Evolutionary conservation across 345 rosid genomes (phyloP).

Genomic region (Citrus inodora): DNA sequence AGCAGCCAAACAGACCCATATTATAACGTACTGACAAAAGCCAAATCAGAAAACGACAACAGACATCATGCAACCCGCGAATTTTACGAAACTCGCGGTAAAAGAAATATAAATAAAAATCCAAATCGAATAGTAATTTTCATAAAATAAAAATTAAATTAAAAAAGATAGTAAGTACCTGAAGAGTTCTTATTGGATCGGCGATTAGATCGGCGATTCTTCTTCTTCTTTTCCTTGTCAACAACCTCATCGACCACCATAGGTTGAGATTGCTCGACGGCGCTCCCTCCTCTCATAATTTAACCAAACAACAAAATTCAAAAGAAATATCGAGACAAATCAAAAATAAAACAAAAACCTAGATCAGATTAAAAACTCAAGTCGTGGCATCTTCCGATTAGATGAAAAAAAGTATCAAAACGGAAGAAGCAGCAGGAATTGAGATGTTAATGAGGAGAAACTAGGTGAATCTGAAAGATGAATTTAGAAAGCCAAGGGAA

Average conservation of each 20-base stretch:
- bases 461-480: not conserved
- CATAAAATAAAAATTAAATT: too few relatives aligned
- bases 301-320: not conserved
- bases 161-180: not conserved
- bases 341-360: constrained; percentile 8
- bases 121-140: not conserved
- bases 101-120: not conserved
- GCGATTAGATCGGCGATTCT: constrained; percentile 57
- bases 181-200: constrained; percentile 57
- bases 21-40: not conserved
- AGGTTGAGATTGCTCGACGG: constrained; percentile 35
- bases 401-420: constrained; percentile 18
- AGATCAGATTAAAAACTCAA: constrained; percentile 22
- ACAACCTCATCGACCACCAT: constrained; percentile 44
- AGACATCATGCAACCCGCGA: not conserved
- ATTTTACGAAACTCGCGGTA: not conserved
- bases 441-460: not conserved
- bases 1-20: not conserved
- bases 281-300: constrained; percentile 24
- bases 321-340: not conserved
- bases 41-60: not conserved
- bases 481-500: not conserved
- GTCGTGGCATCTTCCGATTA: constrained; percentile 47
- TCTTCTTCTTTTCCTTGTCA: constrained; percentile 70
- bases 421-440: constrained; percentile 40